phyloP scores from a whole-genome alignment of 2,329 filamentous ascomycete genomes.

The Trichoderma atrobrunneum region DNA sequence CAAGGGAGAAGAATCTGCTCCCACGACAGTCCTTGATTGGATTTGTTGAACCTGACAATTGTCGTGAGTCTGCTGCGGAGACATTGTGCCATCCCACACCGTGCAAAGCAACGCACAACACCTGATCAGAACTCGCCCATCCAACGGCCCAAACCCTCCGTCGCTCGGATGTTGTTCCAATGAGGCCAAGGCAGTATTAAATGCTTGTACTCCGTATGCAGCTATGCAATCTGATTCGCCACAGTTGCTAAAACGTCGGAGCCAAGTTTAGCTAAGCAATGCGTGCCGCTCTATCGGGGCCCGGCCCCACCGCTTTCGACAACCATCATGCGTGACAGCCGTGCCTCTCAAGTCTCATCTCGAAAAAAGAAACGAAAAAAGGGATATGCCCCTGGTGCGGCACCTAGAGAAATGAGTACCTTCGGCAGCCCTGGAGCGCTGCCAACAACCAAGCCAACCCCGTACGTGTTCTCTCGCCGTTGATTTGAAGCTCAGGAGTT shows the following conservation, averaged over 20 bases:
- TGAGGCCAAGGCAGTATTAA: background rate
- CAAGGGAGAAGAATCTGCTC: conserved; percentile 3
- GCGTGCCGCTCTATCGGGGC: conserved; percentile 16
- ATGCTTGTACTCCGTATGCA: background rate
- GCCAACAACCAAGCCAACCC: conserved; percentile 64
- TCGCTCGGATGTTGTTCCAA: background rate
- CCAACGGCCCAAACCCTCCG: background rate
- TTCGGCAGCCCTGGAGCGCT: conserved; percentile 71
- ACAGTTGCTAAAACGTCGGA: background rate
- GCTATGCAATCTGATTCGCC: conserved; percentile 12
- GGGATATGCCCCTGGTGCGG: conserved; percentile 15
- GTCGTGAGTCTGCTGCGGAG: background rate
- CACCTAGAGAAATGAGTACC: conserved; percentile 48
- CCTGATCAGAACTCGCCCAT: background rate
- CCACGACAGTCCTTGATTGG: background rate
- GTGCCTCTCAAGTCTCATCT: background rate
- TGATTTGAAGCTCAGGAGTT: conserved; percentile 12
- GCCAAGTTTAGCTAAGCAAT: conserved; percentile 7
- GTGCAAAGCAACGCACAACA: background rate
- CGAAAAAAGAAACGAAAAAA: background rate
- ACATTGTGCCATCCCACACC: background rate
- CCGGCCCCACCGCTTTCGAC: conserved; percentile 11
- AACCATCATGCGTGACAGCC: conserved; percentile 8
- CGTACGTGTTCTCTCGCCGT: conserved; percentile 49
- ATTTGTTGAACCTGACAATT: background rate